phyloP scores from a whole-genome alignment of 768 basidiomycete species.

The Trametopsis cervina region DNA sequence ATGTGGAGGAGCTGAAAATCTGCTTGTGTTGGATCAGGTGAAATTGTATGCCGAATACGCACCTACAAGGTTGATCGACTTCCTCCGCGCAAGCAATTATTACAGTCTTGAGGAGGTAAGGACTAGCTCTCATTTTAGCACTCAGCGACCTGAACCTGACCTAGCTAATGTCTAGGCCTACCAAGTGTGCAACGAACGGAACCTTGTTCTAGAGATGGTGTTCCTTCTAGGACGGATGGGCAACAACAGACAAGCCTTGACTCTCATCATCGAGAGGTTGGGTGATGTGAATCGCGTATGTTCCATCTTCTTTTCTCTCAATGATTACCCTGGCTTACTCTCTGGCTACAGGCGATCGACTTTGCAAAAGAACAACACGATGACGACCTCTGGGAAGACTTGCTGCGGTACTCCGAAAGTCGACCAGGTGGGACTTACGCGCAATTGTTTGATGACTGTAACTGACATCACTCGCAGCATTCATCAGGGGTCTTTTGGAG shows the following conservation, averaged over 20 bases:
- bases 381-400: constrained; percentile 96
- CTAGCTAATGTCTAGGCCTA: constrained; percentile 54
- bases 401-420: constrained; percentile 90
- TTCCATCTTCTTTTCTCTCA: constrained; percentile 1
- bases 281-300: constrained; percentile 85
- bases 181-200: constrained; percentile 73
- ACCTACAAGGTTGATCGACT: constrained; percentile 74
- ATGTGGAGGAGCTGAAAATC: background rate
- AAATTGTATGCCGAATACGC: constrained; percentile 90
- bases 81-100: constrained; percentile 83
- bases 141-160: background rate
- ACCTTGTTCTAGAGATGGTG: constrained; percentile 94
- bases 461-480: constrained; percentile 41
- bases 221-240: constrained; percentile 97
- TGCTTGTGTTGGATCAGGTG: constrained; percentile 39
- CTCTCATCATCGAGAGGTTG: constrained; percentile 89
- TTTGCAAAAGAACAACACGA: constrained; percentile 98
- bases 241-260: constrained; percentile 91
- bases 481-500: constrained; percentile 92
- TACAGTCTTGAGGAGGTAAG: constrained; percentile 82
- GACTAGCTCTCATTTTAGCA: background rate
- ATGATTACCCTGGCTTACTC: background rate
- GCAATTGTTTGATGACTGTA: background rate
- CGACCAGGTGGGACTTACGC: constrained; percentile 53
- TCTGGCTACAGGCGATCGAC: constrained; percentile 71